phyloP scores from a whole-genome alignment of 2,329 filamentous ascomycete genomes.

The Magnaporthales sp. region DNA sequence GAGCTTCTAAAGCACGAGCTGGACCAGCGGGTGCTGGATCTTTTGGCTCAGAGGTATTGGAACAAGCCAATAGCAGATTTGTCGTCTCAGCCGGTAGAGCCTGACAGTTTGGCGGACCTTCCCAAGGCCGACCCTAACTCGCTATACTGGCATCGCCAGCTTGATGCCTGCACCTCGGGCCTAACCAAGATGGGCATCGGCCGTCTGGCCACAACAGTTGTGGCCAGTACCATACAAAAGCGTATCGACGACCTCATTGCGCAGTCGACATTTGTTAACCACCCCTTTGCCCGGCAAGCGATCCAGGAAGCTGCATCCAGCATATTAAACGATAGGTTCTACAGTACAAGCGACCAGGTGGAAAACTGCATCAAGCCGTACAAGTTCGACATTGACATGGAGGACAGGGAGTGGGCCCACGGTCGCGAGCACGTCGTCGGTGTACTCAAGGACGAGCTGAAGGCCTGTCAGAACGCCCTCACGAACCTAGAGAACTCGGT shows the following conservation, averaged over 20 bases:
- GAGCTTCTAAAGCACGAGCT: slow-evolving; percentile 85
- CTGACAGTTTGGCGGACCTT: slow-evolving; percentile 66
- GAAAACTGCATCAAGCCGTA: slow-evolving; percentile 99
- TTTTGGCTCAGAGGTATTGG: slow-evolving; percentile 92
- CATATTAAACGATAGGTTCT: slow-evolving; percentile 89
- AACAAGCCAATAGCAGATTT: slow-evolving; percentile 90
- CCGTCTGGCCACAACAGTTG: slow-evolving; percentile 82
- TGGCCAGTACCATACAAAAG: slow-evolving; percentile 77
- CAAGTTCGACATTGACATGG: slow-evolving; percentile 95
- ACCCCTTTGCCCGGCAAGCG: slow-evolving; percentile 88
- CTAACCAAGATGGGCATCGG: slow-evolving; percentile 93
- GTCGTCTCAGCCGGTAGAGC: slow-evolving; percentile 54
- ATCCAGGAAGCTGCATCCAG: slow-evolving; percentile 84
- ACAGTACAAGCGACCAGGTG: slow-evolving; percentile 94
- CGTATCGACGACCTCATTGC: slow-evolving; percentile 73
- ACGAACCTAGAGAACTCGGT: slow-evolving; percentile 68
- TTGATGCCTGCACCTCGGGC: slow-evolving; percentile 83
- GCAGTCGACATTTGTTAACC: slow-evolving; percentile 75
- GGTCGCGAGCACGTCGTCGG: slow-evolving; percentile 74
- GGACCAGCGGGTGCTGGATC: slow-evolving; percentile 88
- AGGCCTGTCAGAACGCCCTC: slow-evolving; percentile 71
- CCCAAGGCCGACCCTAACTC: slow-evolving; percentile 80
- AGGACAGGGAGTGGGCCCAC: slow-evolving; percentile 78
- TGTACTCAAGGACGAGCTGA: slow-evolving; percentile 80
- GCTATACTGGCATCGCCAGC: slow-evolving; percentile 85